These are phyloP conservation scores for Protomyces lactucae-debilis DNA, from an alignment of 1,139 yeast species.

Conservation along the genomic window DNA sequence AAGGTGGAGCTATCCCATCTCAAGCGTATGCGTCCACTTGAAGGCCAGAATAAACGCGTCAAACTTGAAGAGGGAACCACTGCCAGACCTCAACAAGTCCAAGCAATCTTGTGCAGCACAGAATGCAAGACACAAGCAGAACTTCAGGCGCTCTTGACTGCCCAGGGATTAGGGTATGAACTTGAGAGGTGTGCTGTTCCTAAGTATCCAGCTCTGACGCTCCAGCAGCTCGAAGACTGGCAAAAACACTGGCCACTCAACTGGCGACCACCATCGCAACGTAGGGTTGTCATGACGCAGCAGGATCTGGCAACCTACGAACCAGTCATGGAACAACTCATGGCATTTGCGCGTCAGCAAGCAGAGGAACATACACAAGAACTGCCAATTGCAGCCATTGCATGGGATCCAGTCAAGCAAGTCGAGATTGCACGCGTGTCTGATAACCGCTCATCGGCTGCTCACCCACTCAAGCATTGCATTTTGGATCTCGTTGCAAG, in stretches of 20 bases:
- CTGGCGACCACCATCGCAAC: constrained; percentile 14
- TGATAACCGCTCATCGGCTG: constrained; percentile 43
- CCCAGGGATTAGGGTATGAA: background rate
- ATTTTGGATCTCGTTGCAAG: constrained; percentile 63
- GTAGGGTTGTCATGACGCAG: constrained; percentile 7
- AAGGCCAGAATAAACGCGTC: background rate
- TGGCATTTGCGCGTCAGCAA: constrained; percentile 1
- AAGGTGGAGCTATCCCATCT: constrained; percentile 16
- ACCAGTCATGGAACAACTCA: constrained; percentile 11
- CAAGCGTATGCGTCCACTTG: constrained; percentile 16
- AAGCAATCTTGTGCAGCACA: constrained; percentile 18
- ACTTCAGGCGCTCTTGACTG: background rate
- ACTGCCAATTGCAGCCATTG: constrained; percentile 46
- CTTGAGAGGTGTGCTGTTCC: constrained; percentile 5
- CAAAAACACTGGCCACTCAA: constrained; percentile 23
- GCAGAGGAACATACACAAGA: constrained; percentile 26
- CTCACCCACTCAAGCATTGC: constrained; percentile 62
- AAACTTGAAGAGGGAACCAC: constrained; percentile 9
- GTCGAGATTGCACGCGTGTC: constrained; percentile 40
- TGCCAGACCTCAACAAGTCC: background rate
- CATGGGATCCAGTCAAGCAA: constrained; percentile 48
- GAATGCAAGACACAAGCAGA: constrained; percentile 2
- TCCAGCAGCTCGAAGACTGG: constrained; percentile 20
- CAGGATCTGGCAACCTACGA: constrained; percentile 9
- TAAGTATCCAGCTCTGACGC: constrained; percentile 18